Percentiles rank a stretch among this genome's conserved stretches.
These are phyloP conservation scores for Fusarium setosum DNA, from an alignment of 2,329 filamentous ascomycete genomes.

Conservation along the genomic window DNA sequence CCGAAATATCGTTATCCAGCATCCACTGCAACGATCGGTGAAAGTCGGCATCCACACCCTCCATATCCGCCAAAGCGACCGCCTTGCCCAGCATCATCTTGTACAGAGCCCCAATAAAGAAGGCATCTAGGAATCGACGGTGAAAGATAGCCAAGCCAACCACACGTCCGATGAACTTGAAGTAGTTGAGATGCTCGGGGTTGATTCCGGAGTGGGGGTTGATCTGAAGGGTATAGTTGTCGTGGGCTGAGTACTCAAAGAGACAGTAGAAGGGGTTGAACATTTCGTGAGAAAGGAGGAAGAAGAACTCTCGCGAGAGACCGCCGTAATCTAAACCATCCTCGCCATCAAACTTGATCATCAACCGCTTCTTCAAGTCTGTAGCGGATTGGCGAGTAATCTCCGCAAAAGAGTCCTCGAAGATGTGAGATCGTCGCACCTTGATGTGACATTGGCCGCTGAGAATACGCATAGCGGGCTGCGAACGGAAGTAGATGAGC, in stretches of 20 bases:
- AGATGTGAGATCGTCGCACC: constrained; percentile 94
- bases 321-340: constrained; percentile 98
- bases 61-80: constrained; percentile 94
- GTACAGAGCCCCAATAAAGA: constrained; percentile 99
- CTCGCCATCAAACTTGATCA: constrained; percentile 99
- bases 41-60: constrained; percentile 98
- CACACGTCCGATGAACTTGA: constrained; percentile 98
- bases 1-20: constrained; percentile 94
- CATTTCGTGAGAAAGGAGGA: constrained; percentile 99
- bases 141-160: constrained; percentile 99
- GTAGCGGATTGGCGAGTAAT: constrained; percentile 96
- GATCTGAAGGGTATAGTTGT: constrained; percentile 99
- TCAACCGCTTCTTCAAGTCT: constrained; percentile 96
- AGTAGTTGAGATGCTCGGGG: constrained; percentile 98
- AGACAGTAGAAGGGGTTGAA: constrained; percentile 99
- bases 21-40: constrained; percentile 98
- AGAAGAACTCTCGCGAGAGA: constrained; percentile 98
- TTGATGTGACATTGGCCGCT: constrained; percentile 99
- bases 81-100: constrained; percentile 99
- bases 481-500: constrained; percentile 98
- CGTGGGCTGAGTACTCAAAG: constrained; percentile 99
- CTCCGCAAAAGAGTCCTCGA: constrained; percentile 98
- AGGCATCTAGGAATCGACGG: constrained; percentile 94
- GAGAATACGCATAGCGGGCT: constrained; percentile 93
- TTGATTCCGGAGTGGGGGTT: constrained; percentile 99